These are phyloP conservation scores for Phytophthora ohioensis DNA, from an alignment of 352 stramenopile species.

Conservation along the genomic window DNA sequence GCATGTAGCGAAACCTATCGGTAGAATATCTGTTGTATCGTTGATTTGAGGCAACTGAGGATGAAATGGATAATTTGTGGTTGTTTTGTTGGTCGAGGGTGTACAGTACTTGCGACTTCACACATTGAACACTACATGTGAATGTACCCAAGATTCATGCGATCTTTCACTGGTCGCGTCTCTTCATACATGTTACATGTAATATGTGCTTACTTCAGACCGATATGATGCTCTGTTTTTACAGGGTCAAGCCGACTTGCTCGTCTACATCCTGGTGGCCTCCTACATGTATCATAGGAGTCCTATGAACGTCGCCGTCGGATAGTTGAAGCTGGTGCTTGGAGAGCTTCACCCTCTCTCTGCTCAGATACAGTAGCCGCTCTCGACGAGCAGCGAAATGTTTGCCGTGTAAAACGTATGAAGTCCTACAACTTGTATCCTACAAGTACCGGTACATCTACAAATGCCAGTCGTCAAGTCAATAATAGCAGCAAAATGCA, in stretches of 20 bases:
- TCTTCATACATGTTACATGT: not conserved
- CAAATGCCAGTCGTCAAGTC: too few species aligned
- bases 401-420: too few species aligned
- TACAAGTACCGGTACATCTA: too few species aligned
- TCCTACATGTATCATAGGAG: not conserved
- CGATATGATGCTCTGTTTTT: slow-evolving; percentile 8
- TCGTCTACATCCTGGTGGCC: slow-evolving; percentile 4
- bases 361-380: not conserved
- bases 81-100: not conserved
- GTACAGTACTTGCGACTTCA: too few species aligned
- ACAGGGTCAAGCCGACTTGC: not conserved
- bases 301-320: slow-evolving; percentile 1
- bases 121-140: too few species aligned
- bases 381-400: slow-evolving; percentile 11
- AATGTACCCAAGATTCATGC: not conserved
- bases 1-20: too few species aligned
- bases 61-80: too few species aligned
- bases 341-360: too few species aligned
- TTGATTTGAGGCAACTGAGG: too few species aligned
- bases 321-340: slow-evolving; percentile 13
- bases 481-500: too few species aligned
- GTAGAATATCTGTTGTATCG: too few species aligned
- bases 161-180: slow-evolving; percentile 20
- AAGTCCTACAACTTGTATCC: too few species aligned
- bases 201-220: not conserved